Base-by-base conservation (phyloP, 345 rosid genomes). In the Moricandia moricandioides region DNA sequence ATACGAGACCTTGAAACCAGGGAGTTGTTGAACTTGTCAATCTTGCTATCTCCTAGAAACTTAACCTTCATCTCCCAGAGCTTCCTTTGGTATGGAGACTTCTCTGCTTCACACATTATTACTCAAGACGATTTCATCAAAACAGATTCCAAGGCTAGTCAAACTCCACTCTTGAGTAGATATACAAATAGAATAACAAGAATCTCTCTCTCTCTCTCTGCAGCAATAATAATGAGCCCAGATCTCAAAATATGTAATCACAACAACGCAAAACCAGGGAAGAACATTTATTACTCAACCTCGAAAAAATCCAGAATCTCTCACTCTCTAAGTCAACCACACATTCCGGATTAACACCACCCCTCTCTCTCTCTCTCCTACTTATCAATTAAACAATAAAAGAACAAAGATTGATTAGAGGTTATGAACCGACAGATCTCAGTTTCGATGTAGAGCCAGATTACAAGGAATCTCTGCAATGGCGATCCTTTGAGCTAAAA, bases 11-110 rank as follows among this genome's bases (percentile, higher is more conserved):
- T 79, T 0, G 78, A 79, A 40, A 68, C 82, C 70, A 79, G 40
- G 0, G 81, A 84, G 76, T 86, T 62, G 81, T 79, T 88, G 9
- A 86, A 71, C 82, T 88, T 88, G 75, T 87, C 93, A 21, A 75
- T 72, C 79, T 81, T 78, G 47, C 71, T 84, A 39, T 83, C 87
- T 40, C 80, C 82, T 62, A 88, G 55, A 49, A 78, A 76, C 82
- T 86, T 86, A 81, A 79, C 80, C 78, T 80, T 77, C 72, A 82
- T 63, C 79, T 81, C 83, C 16, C 5, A 65, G 12, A 74, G 65
- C 47, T 71, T 76, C 68, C 66, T 80, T 30, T 79, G 70, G 52
- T 78, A 73, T 31, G 67, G 3, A 67, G 33, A 78, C 56, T 73
- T 79, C 24, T 79, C 82, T 12, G 31, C 71, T 73, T 73, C 55